phyloP scores from a whole-genome alignment of 306 rosid genomes.

The Medicago ruthenica region DNA sequence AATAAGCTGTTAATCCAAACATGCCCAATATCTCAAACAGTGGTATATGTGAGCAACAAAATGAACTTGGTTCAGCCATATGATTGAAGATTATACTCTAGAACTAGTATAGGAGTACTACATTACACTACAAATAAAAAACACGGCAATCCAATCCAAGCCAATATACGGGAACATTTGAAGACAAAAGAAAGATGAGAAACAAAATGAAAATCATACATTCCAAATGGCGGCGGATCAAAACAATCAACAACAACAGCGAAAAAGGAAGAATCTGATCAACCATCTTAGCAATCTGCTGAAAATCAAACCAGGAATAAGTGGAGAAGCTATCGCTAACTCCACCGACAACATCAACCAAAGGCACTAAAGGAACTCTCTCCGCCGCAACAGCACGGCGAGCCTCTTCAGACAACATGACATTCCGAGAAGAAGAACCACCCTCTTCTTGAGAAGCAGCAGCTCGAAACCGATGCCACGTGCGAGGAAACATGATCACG shows the following conservation, averaged over 20 bases:
- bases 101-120: background rate
- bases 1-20: no score
- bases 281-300: constrained; percentile 72
- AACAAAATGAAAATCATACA: constrained; percentile 50
- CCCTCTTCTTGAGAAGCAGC: constrained; percentile 49
- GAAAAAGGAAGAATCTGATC: constrained; percentile 91
- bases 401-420: constrained; percentile 35
- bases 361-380: constrained; percentile 57
- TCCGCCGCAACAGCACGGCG: constrained; percentile 44
- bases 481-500: constrained; percentile 43
- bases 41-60: background rate
- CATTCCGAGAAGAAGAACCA: constrained; percentile 38
- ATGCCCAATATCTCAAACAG: no score
- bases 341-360: constrained; percentile 32
- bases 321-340: constrained; percentile 20
- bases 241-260: constrained; percentile 70
- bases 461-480: constrained; percentile 41
- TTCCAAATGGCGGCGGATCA: constrained; percentile 90
- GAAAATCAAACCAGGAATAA: constrained; percentile 65
- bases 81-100: constrained; percentile 16
- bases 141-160: background rate
- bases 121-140: background rate
- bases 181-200: background rate
- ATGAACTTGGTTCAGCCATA: background rate
- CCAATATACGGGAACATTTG: background rate